phyloP scores from a whole-genome alignment of 345 rosid genomes.

The Erodium maritimum region DNA sequence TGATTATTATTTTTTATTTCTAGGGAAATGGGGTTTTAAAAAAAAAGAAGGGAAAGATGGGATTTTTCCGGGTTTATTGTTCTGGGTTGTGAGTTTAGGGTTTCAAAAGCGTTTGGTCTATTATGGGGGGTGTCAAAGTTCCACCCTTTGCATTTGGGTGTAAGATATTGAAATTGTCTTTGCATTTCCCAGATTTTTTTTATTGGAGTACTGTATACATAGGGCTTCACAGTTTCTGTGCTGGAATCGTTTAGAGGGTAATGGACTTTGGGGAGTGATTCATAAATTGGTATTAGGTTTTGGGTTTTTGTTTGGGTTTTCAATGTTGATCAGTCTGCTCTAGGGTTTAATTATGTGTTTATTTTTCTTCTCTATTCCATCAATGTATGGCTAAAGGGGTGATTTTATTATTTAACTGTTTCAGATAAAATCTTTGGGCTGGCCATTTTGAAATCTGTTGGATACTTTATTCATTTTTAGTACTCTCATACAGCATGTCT shows the following conservation, averaged over 20 bases:
- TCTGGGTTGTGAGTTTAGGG: neutral
- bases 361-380: neutral
- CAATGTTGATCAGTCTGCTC: neutral
- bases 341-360: neutral
- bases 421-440: neutral
- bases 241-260: neutral
- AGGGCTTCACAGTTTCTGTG: neutral
- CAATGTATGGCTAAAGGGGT: neutral
- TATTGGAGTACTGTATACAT: neutral
- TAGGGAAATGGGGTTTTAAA: neutral
- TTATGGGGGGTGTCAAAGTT: neutral
- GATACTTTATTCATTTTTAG: neutral
- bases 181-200: neutral
- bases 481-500: neutral
- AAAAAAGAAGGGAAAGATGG: neutral
- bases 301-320: neutral
- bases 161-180: neutral
- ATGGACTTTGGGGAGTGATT: neutral
- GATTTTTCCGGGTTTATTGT: neutral
- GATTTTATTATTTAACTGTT: neutral
- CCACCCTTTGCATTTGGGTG: neutral
- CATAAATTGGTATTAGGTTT: no score
- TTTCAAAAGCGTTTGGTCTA: neutral
- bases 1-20: neutral
- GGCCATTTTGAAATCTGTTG: neutral